phyloP scores from a whole-genome alignment of 768 basidiomycete genomes.

The Peribolospora kevripleyi region DNA sequence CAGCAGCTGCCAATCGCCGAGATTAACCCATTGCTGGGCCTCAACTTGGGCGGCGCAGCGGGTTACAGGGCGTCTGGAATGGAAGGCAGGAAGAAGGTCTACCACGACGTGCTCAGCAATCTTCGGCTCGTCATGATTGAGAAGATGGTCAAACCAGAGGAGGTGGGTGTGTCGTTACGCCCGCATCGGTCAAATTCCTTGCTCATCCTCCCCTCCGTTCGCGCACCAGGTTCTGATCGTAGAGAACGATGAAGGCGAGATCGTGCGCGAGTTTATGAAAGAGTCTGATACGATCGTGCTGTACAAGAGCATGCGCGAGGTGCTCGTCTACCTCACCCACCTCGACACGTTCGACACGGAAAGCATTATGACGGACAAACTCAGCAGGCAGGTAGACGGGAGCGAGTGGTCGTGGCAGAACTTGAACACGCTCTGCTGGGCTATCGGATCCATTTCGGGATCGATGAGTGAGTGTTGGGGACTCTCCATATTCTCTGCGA shows the following conservation, averaged over 20 bases:
- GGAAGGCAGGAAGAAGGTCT: constrained; percentile 72
- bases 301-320: constrained; percentile 95
- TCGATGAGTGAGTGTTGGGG: constrained; percentile 63
- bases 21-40: constrained; percentile 55
- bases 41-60: constrained; percentile 45
- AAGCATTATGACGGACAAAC: constrained; percentile 86
- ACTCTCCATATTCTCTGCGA: neutral
- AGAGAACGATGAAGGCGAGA: constrained; percentile 98
- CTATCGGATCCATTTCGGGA: constrained; percentile 94
- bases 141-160: constrained; percentile 98
- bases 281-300: constrained; percentile 94
- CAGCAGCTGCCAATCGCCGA: constrained; percentile 56
- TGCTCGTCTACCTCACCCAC: constrained; percentile 92
- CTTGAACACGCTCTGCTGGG: constrained; percentile 96
- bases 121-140: constrained; percentile 87
- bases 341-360: constrained; percentile 89
- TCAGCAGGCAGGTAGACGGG: constrained; percentile 56
- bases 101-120: constrained; percentile 82
- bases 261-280: constrained; percentile 78
- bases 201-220: neutral
- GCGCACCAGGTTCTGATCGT: constrained; percentile 64
- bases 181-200: neutral
- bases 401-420: constrained; percentile 99
- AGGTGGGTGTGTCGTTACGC: constrained; percentile 28
- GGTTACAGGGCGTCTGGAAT: constrained; percentile 16